phyloP scores from a whole-genome alignment of 768 basidiomycete genomes.

The Cytidiella melzeri region DNA sequence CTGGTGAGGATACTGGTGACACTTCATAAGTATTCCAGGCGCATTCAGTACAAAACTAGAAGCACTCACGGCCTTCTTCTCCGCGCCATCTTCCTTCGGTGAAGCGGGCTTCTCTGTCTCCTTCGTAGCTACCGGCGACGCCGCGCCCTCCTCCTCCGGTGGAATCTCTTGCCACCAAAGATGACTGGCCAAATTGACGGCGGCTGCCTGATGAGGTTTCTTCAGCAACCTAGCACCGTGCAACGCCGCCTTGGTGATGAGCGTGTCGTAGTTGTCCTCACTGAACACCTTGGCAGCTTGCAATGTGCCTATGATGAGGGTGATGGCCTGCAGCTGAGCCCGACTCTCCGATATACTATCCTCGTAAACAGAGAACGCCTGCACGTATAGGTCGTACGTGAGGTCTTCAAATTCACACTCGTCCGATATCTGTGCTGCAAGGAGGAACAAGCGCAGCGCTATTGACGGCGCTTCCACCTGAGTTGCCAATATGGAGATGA shows the following conservation, averaged over 20 bases:
- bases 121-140: conserved; percentile 17
- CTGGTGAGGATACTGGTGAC: conserved; percentile 67
- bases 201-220: conserved; percentile 96
- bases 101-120: conserved; percentile 27
- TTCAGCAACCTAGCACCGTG: conserved; percentile 95
- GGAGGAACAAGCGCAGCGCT: conserved; percentile 90
- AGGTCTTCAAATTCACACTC: conserved; percentile 95
- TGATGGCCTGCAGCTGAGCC: conserved; percentile 96
- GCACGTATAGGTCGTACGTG: conserved; percentile 95
- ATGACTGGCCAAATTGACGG: conserved; percentile 92
- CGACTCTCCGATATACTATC: conserved; percentile 95
- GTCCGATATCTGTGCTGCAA: conserved; percentile 92
- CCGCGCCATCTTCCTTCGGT: conserved; percentile 33
- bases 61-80: conserved; percentile 24
- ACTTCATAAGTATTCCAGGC: conserved; percentile 4
- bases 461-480: conserved; percentile 91
- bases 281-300: conserved; percentile 89
- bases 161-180: conserved; percentile 93
- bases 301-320: conserved; percentile 86
- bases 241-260: conserved; percentile 97
- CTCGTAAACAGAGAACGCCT: conserved; percentile 97
- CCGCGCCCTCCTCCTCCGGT: conserved; percentile 39
- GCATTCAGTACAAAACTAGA: background rate
- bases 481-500: conserved; percentile 88
- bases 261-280: conserved; percentile 91